phyloP scores from a whole-genome alignment of 352 stramenopile species.

The Plasmopara muralis region DNA sequence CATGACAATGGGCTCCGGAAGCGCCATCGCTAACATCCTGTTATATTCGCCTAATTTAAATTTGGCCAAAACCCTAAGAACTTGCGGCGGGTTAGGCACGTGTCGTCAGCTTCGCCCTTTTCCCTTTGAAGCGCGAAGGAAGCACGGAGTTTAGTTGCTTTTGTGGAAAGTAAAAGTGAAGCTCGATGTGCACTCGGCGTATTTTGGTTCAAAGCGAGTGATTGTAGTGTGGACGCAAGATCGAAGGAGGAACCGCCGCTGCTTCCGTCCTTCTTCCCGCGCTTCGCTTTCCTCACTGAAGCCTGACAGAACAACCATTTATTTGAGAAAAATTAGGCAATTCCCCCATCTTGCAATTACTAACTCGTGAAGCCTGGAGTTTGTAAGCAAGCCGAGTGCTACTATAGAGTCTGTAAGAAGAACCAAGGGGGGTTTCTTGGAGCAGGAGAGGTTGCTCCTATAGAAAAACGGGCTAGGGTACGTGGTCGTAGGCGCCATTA shows the following conservation, averaged over 20 bases:
- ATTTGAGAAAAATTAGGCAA: neutral
- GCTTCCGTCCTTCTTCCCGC: constrained; percentile 24
- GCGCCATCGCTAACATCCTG: constrained; percentile 24
- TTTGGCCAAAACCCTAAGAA: constrained; percentile 2
- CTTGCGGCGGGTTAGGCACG: neutral
- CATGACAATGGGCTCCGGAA: constrained; percentile 19
- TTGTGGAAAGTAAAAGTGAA: constrained; percentile 5
- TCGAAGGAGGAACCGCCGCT: constrained; percentile 6
- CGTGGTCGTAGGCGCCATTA: neutral
- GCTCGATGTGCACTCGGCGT: constrained; percentile 4
- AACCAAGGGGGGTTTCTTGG: neutral
- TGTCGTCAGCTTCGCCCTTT: constrained; percentile 23
- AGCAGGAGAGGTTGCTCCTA: constrained; percentile 1
- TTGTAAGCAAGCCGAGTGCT: neutral
- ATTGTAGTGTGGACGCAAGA: constrained; percentile 18
- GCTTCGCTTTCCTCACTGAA: constrained; percentile 25
- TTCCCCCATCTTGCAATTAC: neutral
- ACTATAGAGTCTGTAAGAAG: neutral
- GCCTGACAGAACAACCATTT: neutral
- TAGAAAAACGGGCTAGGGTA: neutral
- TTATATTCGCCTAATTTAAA: neutral
- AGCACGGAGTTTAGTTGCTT: neutral
- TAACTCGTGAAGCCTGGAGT: neutral
- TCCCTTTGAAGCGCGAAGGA: constrained; percentile 31
- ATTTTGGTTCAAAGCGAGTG: constrained; percentile 10